Evolutionary conservation across 257 asterid species (phyloP).

Genomic region (Lycium ferocissimum): DNA sequence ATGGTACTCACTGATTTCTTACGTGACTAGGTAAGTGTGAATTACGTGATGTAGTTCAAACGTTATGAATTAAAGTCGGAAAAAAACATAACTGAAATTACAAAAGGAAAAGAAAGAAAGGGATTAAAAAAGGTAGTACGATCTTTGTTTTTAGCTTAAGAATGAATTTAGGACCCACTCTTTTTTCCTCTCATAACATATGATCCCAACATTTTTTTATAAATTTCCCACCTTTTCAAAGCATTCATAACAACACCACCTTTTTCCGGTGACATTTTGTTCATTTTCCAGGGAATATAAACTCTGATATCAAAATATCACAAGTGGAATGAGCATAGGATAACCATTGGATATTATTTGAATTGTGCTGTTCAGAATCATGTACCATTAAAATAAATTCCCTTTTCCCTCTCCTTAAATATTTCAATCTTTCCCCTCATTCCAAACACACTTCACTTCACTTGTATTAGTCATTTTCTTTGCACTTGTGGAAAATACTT

Average conservation of each 20-base stretch:
- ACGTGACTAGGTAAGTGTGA: neutral
- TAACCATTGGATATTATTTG: conserved; percentile 57
- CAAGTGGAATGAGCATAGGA: conserved; percentile 76
- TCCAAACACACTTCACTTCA: conserved; percentile 36
- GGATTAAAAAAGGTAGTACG: conserved; percentile 13
- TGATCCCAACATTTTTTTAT: neutral
- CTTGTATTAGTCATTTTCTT: neutral
- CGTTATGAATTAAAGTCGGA: conserved; percentile 15
- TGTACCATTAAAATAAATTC: conserved; percentile 40
- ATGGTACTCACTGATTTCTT: conserved; percentile 30
- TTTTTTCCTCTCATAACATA: neutral
- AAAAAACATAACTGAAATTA: neutral
- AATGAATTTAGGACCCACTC: conserved; percentile 17
- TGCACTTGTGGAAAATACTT: neutral
- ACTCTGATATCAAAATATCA: conserved; percentile 34
- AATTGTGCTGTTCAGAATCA: conserved; percentile 76
- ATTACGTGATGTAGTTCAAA: conserved; percentile 13
- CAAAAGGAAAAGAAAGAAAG: neutral
- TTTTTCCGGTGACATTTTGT: conserved; percentile 36
- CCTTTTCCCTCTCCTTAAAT: conserved; percentile 65
- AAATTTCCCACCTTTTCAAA: conserved; percentile 26
- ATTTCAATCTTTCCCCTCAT: conserved; percentile 42
- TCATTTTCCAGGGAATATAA: conserved; percentile 44
- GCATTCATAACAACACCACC: conserved; percentile 28
- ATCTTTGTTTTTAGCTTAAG: conserved; percentile 31